Evolutionary conservation across 306 rosid genomes (phyloP).

Genomic region (Medicago arabica): DNA sequence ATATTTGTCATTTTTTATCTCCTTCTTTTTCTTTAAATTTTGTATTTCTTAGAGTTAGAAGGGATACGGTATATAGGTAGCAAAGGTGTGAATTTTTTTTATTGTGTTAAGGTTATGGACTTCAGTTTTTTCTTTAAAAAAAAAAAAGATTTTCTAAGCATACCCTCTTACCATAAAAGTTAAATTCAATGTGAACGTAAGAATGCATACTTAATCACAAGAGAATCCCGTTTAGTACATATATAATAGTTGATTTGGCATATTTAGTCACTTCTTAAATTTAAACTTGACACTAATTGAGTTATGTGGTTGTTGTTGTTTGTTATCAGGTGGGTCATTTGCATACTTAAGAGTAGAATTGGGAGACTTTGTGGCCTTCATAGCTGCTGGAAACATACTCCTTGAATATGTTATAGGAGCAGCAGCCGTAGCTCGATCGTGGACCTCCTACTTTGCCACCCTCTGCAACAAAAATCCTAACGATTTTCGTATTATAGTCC

Average conservation of each 20-base stretch:
- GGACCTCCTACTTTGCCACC: slow-evolving; percentile 92
- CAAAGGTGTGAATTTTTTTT: too few species aligned
- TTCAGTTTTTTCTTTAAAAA: too few species aligned
- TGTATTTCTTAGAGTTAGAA: too few species aligned
- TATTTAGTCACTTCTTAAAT: not conserved
- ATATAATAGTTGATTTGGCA: not conserved
- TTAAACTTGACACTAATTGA: not conserved
- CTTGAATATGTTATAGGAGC: slow-evolving; percentile 68
- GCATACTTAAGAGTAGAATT: slow-evolving; percentile 84
- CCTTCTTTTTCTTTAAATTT: too few species aligned
- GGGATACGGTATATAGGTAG: too few species aligned
- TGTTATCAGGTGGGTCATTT: slow-evolving; percentile 76
- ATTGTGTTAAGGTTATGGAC: too few species aligned
- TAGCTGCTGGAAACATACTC: slow-evolving; percentile 83
- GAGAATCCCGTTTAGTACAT: too few species aligned
- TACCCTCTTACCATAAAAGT: too few species aligned
- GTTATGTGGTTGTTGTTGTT: not conserved
- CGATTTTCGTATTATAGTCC: slow-evolving; percentile 57
- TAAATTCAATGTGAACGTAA: too few species aligned
- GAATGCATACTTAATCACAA: too few species aligned
- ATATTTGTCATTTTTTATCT: too few species aligned
- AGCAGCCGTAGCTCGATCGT: slow-evolving; percentile 77
- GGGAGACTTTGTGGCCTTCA: slow-evolving; percentile 79
- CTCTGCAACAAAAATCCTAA: slow-evolving; percentile 60
- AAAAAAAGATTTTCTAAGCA: too few species aligned